phyloP scores from a whole-genome alignment of 345 rosid genomes.

The Acer campestre region DNA sequence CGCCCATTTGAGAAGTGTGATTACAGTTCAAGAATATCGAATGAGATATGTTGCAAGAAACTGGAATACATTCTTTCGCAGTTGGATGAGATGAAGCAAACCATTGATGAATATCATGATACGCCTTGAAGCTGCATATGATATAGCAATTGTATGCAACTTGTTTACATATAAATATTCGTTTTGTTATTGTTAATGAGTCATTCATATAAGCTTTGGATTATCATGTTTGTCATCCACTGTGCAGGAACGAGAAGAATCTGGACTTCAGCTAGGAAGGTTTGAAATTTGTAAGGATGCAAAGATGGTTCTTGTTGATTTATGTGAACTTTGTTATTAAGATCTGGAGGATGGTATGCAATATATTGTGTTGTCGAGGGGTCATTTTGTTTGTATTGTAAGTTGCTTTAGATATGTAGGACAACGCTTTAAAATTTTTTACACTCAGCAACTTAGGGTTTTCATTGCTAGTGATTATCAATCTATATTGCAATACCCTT shows the following conservation, averaged over 20 bases:
- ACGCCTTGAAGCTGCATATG: conserved; percentile 23
- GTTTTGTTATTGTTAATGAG: neutral
- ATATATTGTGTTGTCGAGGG: neutral
- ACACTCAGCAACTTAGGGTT: neutral
- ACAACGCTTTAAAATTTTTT: too few relatives aligned
- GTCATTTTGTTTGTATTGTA: neutral
- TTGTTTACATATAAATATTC: neutral
- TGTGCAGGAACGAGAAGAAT: neutral
- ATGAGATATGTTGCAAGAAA: conserved; percentile 82
- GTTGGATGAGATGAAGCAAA: conserved; percentile 56
- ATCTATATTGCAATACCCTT: neutral
- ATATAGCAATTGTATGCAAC: neutral
- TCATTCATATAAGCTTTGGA: neutral
- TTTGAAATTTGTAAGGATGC: neutral
- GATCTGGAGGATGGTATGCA: neutral
- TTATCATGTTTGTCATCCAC: neutral
- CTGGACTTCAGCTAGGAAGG: neutral
- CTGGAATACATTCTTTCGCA: conserved; percentile 60
- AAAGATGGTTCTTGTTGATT: neutral
- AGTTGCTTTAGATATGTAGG: neutral
- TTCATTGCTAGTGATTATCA: neutral
- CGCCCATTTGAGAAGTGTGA: conserved; percentile 97
- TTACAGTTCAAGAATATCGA: conserved; percentile 67
- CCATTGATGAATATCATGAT: conserved; percentile 44
- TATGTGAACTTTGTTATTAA: neutral